Conservation (phyloP, 495 filamentous ascomycete species). For the Penicillium salamii region DNA sequence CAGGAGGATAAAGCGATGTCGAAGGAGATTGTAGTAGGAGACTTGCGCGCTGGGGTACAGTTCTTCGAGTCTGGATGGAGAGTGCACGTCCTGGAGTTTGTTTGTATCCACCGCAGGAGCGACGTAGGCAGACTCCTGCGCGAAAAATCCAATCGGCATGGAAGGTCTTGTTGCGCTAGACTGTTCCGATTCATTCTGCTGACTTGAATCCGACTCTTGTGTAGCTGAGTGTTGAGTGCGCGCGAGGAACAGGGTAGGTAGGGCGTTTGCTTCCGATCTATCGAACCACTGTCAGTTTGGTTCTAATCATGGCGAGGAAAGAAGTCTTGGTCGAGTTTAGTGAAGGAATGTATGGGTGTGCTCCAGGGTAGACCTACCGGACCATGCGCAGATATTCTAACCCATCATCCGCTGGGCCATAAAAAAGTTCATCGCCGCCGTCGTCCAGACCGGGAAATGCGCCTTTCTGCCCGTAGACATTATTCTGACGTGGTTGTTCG, state of each 20-base stretch:
- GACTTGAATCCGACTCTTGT: neutral
- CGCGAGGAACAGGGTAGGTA: constrained; percentile 65
- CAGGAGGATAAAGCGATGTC: constrained; percentile 56
- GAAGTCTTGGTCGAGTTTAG: constrained; percentile 33
- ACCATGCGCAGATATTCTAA: constrained; percentile 77
- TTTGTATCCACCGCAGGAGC: constrained; percentile 10
- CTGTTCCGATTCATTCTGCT: neutral
- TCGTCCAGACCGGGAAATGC: constrained; percentile 75
- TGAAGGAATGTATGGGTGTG: constrained; percentile 4
- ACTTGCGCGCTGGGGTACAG: constrained; percentile 50
- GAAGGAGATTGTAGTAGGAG: constrained; percentile 62
- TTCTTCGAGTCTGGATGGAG: neutral
- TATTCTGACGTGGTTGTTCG: constrained; percentile 53
- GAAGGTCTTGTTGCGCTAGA: neutral
- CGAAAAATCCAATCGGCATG: constrained; percentile 13
- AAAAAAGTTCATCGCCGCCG: constrained; percentile 48
- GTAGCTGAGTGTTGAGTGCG: constrained; percentile 12
- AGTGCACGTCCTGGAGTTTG: neutral
- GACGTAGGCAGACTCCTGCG: constrained; percentile 25
- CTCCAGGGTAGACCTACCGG: constrained; percentile 54
- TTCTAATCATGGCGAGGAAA: constrained; percentile 4
- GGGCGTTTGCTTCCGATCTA: constrained; percentile 68
- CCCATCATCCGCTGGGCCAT: constrained; percentile 57
- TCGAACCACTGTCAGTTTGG: constrained; percentile 10
- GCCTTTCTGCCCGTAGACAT: constrained; percentile 70